These are phyloP conservation scores for Colletotrichum sidae DNA, from an alignment of 2,329 filamentous ascomycete species.

Conservation along the genomic window DNA sequence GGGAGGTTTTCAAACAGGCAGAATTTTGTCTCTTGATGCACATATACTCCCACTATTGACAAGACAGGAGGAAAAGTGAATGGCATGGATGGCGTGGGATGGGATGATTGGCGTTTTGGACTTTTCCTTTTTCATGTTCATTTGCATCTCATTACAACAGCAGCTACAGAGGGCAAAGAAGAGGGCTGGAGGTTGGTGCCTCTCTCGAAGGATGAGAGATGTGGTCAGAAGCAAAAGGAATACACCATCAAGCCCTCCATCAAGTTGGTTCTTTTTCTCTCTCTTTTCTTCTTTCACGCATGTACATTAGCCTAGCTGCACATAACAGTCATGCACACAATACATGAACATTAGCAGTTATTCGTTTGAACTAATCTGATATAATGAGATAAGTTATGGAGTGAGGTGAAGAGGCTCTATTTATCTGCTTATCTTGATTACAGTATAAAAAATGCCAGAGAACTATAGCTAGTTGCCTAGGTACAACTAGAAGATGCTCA, in stretches of 20 bases:
- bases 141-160: not conserved
- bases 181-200: constrained; percentile 1
- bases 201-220: not conserved
- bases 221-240: not conserved
- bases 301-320: constrained; percentile 21
- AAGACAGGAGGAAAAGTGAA: not conserved
- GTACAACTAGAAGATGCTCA: too few relatives aligned
- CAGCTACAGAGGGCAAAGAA: not conserved
- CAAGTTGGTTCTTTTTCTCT: constrained; percentile 1
- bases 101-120: constrained; percentile 23
- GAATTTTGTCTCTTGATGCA: constrained; percentile 32
- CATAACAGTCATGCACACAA: constrained; percentile 10
- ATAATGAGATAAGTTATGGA: too few relatives aligned
- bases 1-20: constrained; percentile 1
- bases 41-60: not conserved
- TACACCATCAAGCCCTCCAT: not conserved
- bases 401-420: too few relatives aligned
- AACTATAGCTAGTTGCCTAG: too few relatives aligned
- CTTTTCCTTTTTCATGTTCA: constrained; percentile 29
- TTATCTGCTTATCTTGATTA: too few relatives aligned
- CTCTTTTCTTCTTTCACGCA: constrained; percentile 4
- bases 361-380: too few relatives aligned
- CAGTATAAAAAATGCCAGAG: too few relatives aligned
- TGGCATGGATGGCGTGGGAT: constrained; percentile 33
- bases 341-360: not conserved